phyloP scores from a whole-genome alignment of 2,329 filamentous ascomycete species.

The Xylariaceae sp. region DNA sequence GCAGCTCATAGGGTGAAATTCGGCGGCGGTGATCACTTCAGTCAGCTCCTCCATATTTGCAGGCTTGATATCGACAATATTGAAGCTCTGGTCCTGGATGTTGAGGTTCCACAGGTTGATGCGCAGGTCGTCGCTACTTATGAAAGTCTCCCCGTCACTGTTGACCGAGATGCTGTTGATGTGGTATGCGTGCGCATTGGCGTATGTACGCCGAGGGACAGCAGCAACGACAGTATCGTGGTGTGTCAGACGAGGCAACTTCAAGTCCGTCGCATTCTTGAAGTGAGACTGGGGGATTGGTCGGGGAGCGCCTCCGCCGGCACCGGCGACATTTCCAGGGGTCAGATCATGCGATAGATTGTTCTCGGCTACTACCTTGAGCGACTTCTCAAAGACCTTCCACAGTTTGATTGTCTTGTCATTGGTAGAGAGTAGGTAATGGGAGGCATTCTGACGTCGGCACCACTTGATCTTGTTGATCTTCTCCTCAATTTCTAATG shows the following conservation, averaged over 20 bases:
- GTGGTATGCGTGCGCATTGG: slow-evolving; percentile 97
- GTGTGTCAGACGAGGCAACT: slow-evolving; percentile 92
- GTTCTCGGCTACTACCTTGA: slow-evolving; percentile 98
- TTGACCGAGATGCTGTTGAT: slow-evolving; percentile 99
- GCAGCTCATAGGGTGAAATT: slow-evolving; percentile 95
- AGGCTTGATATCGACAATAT: slow-evolving; percentile 99
- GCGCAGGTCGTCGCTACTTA: slow-evolving; percentile 94
- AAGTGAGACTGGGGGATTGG: slow-evolving; percentile 70
- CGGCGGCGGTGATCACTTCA: slow-evolving; percentile 96
- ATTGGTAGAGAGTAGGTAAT: slow-evolving; percentile 97
- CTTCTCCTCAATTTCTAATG: slow-evolving; percentile 98
- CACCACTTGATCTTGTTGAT: slow-evolving; percentile 99
- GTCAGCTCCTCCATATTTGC: slow-evolving; percentile 99
- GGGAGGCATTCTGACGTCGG: slow-evolving; percentile 93
- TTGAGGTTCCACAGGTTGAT: slow-evolving; percentile 99
- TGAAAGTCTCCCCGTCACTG: slow-evolving; percentile 98
- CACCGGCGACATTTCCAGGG: slow-evolving; percentile 66
- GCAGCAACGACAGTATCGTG: slow-evolving; percentile 98
- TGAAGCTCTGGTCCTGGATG: slow-evolving; percentile 99
- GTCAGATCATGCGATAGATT: slow-evolving; percentile 94
- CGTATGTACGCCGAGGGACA: slow-evolving; percentile 91
- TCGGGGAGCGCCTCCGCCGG: slow-evolving; percentile 68
- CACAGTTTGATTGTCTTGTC: slow-evolving; percentile 99
- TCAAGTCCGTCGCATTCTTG: slow-evolving; percentile 75
- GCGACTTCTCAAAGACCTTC: slow-evolving; percentile 99